Percentiles rank a stretch among this genome's conserved stretches.
phyloP scores from a whole-genome alignment of 306 rosid genomes.

The Casuarina cunninghamiana region DNA sequence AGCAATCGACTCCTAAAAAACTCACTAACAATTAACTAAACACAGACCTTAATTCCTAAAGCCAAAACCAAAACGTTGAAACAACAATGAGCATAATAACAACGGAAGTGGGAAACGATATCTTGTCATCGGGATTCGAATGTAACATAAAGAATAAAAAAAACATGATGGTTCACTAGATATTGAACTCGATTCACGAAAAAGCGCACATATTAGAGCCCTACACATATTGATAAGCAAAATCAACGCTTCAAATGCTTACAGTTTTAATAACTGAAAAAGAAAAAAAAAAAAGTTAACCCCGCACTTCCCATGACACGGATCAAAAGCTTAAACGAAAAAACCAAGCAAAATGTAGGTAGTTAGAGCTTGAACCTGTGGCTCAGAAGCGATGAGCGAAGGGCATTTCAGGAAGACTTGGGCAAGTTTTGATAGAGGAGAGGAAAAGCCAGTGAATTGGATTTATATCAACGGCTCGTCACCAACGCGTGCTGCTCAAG shows the following conservation, averaged over 20 bases:
- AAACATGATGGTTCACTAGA: no score
- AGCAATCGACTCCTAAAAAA: neutral
- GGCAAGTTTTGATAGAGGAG: neutral
- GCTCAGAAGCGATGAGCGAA: neutral
- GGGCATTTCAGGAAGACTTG: neutral
- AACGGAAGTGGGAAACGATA: no score
- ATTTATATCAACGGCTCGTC: neutral
- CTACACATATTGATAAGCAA: no score
- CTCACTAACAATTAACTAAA: neutral
- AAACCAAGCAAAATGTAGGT: neutral
- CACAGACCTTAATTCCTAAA: neutral
- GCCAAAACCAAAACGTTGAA: no score
- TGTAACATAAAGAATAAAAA: neutral
- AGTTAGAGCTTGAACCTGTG: neutral
- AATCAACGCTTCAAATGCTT: no score
- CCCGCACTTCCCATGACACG: no score
- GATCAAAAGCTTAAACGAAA: neutral
- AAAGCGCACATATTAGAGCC: no score
- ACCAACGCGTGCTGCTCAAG: neutral
- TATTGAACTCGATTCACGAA: no score
- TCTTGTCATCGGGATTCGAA: no score
- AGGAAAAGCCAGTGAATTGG: constrained; percentile 1
- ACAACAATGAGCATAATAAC: no score
- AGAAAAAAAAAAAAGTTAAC: no score
- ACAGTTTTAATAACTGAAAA: no score